Base-by-base conservation (phyloP, 129 eudicot species). In the Rutidosis leptorrhynchoides region DNA sequence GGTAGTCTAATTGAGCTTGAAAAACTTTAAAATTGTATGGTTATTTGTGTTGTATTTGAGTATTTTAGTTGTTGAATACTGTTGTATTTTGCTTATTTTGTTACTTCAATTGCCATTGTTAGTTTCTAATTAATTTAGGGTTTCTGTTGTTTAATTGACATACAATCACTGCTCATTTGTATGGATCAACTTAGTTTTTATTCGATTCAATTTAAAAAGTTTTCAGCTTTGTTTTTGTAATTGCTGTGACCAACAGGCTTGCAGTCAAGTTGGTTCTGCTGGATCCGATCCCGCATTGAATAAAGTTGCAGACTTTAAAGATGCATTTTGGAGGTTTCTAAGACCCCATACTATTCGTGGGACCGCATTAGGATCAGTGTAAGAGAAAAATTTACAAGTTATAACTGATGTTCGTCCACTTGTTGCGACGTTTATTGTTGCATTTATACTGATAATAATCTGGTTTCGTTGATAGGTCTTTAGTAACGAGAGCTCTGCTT, bases 291-390 rank as follows among this genome's bases (percentile, higher is more conserved):
- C 95, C 3, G 65, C 74, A 24, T 11, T 75, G 59, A 74, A 84
- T 64, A 93, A 86, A 71, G 79, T 89, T 68, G 69, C 81, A 35
- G 84, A 79, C 5, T 83, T 93, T 77, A 81, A 65, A 65, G 89
- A 89, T 66, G 93, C 99, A 49, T 83, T 86, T 53, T 93, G 99
- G 99, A 86, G 99, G 79, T 93, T 93, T 74, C 77, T 93, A 48
- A 93, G 99, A 67, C 99, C 99, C 43, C 99, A 93, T 48, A 93
- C 99, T 4, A 93, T 93, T 53, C 96, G 99, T 59, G 99, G 99
- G 77, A 93, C 99, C 58, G 83, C 93, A 23, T 66, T 93, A 78
- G 99, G 99, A 69, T 93, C 99, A 55, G 60, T 70, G 99, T 93
- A 77, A 89, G 87, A 58, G n/a, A n/a, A n/a, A n/a, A n/a, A 58